Evolutionary conservation across 768 basidiomycete genomes (phyloP).

Genomic region (Coprinopsis cinerea): DNA sequence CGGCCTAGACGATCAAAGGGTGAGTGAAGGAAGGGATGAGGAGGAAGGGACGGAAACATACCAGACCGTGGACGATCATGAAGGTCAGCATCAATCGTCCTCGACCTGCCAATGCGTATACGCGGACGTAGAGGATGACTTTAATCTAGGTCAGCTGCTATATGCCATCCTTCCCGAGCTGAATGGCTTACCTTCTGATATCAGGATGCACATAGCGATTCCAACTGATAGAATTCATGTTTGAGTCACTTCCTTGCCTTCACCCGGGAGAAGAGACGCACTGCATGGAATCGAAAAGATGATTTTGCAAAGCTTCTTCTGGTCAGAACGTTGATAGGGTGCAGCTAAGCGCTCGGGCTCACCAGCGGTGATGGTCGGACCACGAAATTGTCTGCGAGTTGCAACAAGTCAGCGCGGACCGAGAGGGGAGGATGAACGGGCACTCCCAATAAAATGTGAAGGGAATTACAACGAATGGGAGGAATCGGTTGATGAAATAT

Average conservation of each 20-base stretch:
- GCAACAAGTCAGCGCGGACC: not conserved
- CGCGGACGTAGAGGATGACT: slow-evolving; percentile 9
- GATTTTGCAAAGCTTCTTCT: not conserved
- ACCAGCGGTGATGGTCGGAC: not conserved
- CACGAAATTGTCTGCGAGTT: slow-evolving; percentile 6
- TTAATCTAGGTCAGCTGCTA: not conserved
- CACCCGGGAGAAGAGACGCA: not conserved
- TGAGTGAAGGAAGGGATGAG: not conserved
- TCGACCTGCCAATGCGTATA: slow-evolving; percentile 6
- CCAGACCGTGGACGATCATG: slow-evolving; percentile 3
- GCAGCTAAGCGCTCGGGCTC: not conserved
- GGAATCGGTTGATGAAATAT: slow-evolving; percentile 5
- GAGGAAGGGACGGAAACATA: not conserved
- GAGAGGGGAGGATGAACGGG: not conserved
- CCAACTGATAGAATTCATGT: slow-evolving; percentile 1
- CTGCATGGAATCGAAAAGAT: slow-evolving; percentile 7
- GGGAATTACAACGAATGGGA: slow-evolving; percentile 6
- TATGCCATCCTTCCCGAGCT: not conserved
- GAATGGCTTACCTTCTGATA: slow-evolving; percentile 5
- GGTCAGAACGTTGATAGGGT: not conserved
- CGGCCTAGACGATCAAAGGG: not conserved
- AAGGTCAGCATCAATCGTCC: not conserved
- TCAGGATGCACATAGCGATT: slow-evolving; percentile 3
- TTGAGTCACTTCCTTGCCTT: not conserved
- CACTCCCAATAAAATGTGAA: slow-evolving; percentile 5